Evolutionary conservation across 352 stramenopile genomes (phyloP).

Genomic region (Phytopythium delawarense): DNA sequence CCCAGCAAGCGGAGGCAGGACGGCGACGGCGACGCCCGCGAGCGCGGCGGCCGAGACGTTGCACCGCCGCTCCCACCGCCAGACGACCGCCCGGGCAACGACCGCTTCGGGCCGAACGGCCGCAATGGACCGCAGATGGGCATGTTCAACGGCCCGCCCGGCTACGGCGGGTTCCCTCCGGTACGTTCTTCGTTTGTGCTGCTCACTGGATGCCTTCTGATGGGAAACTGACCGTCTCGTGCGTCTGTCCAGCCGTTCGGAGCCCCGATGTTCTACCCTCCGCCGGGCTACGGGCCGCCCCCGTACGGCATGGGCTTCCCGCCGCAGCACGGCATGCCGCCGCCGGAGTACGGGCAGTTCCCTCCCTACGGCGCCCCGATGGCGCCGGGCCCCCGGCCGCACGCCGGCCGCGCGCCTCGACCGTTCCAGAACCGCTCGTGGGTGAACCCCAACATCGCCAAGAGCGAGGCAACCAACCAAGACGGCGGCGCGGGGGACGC

Average conservation of each 20-base stretch:
- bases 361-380: constrained; percentile 9
- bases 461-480: constrained; percentile 35
- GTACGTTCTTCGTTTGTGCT: constrained; percentile 26
- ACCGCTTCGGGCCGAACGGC: constrained; percentile 16
- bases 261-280: constrained; percentile 71
- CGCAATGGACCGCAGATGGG: constrained; percentile 35
- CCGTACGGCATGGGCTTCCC: constrained; percentile 74
- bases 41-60: constrained; percentile 8
- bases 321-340: constrained; percentile 42
- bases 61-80: constrained; percentile 28
- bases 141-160: constrained; percentile 55
- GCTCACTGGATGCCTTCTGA: background rate
- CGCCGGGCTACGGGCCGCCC: constrained; percentile 58
- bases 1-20: constrained; percentile 24
- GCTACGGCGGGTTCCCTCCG: constrained; percentile 53
- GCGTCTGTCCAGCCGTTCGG: constrained; percentile 43
- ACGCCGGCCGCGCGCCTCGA: constrained; percentile 33
- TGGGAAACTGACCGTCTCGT: constrained; percentile 7
- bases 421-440: constrained; percentile 81
- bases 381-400: constrained; percentile 2
- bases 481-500: constrained; percentile 5
- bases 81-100: constrained; percentile 17
- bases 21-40: constrained; percentile 8
- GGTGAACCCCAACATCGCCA: constrained; percentile 78
- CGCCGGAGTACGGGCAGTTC: constrained; percentile 23